Evolutionary conservation across 2,329 filamentous ascomycete species (phyloP).

Genomic region (Hypoxylon sp.): DNA sequence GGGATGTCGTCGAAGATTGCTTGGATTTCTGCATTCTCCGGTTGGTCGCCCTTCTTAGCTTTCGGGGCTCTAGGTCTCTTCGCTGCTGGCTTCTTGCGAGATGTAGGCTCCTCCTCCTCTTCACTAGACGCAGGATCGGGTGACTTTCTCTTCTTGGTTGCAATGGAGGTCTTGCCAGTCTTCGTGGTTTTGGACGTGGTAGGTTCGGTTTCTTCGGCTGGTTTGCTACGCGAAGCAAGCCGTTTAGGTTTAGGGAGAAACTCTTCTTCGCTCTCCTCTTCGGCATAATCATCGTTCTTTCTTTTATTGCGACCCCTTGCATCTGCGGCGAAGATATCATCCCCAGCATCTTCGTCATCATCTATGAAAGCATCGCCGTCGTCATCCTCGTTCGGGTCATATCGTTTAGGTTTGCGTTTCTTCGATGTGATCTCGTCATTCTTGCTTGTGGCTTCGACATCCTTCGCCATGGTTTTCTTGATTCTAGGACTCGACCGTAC

Average conservation of each 20-base stretch:
- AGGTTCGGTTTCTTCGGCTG: constrained; percentile 51
- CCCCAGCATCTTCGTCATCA: constrained; percentile 76
- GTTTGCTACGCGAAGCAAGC: constrained; percentile 59
- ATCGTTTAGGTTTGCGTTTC: constrained; percentile 59
- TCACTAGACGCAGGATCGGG: constrained; percentile 67
- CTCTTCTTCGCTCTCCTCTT: constrained; percentile 80
- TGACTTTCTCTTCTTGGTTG: constrained; percentile 68
- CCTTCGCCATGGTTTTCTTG: constrained; percentile 53
- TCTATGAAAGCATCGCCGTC: constrained; percentile 71
- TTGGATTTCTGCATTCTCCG: constrained; percentile 79
- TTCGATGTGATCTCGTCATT: constrained; percentile 53
- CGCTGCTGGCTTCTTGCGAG: constrained; percentile 65
- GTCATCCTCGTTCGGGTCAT: constrained; percentile 62
- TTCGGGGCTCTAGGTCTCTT: constrained; percentile 69
- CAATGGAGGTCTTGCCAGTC: constrained; percentile 47
- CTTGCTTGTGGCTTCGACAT: constrained; percentile 46
- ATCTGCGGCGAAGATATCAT: constrained; percentile 86
- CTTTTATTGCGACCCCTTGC: constrained; percentile 73
- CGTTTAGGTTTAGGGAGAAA: constrained; percentile 70
- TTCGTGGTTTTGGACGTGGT: constrained; percentile 49
- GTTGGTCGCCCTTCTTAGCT: constrained; percentile 72
- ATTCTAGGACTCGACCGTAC: constrained; percentile 66
- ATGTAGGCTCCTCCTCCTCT: constrained; percentile 62
- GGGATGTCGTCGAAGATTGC: constrained; percentile 90
- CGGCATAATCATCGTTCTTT: constrained; percentile 79